Percentiles rank a stretch among this genome's conserved stretches.
Evolutionary conservation across 495 filamentous ascomycete species (phyloP).

Genomic region (Cercophora sp.): DNA sequence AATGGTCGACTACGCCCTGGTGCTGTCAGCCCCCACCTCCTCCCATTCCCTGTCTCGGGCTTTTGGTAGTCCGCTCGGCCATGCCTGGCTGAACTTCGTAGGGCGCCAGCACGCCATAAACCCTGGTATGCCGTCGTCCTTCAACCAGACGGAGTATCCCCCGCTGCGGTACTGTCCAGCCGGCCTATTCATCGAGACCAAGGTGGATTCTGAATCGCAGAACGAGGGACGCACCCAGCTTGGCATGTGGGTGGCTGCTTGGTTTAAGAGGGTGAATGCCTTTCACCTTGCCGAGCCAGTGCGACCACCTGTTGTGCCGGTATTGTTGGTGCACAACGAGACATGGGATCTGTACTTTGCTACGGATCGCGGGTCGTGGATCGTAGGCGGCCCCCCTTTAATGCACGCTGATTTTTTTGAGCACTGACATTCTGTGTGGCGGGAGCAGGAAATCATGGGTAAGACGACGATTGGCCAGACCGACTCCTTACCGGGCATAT

Average conservation of each 20-base stretch:
- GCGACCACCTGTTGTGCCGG: constrained; percentile 1
- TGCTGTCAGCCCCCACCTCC: constrained; percentile 1
- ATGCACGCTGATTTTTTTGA: not conserved
- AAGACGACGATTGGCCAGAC: constrained; percentile 2
- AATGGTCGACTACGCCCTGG: constrained; percentile 2
- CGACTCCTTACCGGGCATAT: constrained; percentile 1
- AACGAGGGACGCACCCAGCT: constrained; percentile 4
- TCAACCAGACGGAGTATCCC: constrained; percentile 2
- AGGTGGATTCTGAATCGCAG: not conserved
- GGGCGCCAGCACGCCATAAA: not conserved
- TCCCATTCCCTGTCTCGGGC: not conserved
- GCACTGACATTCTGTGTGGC: not conserved
- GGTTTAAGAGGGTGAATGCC: constrained; percentile 5
- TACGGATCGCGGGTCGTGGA: constrained; percentile 3
- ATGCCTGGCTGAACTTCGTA: not conserved
- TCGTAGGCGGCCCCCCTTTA: not conserved
- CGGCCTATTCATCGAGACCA: constrained; percentile 1
- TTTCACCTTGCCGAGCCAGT: not conserved
- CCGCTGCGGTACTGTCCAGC: constrained; percentile 4
- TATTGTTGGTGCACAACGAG: constrained; percentile 3
- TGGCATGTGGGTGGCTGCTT: constrained; percentile 1
- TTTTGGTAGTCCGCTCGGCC: not conserved
- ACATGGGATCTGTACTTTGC: constrained; percentile 4
- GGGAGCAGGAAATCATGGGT: constrained; percentile 2
- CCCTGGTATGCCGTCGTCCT: constrained; percentile 1